Percentiles rank a stretch among this genome's conserved stretches.
These are phyloP conservation scores for Fomitiporia mediterranea DNA, from an alignment of 1,284 basidiomycete species.

Conservation along the genomic window DNA sequence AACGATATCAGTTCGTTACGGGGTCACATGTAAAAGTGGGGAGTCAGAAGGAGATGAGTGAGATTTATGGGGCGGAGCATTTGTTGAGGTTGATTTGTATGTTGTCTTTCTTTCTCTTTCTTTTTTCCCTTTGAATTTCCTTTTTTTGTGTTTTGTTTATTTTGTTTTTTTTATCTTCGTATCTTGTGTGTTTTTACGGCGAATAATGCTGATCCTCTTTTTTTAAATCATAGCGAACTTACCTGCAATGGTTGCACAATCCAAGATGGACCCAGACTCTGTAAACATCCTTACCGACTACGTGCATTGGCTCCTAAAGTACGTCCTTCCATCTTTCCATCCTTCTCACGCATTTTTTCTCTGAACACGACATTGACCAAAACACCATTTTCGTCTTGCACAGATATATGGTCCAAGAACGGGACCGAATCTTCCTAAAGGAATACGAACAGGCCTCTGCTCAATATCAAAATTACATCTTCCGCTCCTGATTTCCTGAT, in stretches of 20 bases:
- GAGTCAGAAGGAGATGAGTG: slow-evolving; percentile 81
- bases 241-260: slow-evolving; percentile 82
- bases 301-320: slow-evolving; percentile 86
- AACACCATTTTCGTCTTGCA: background rate
- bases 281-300: slow-evolving; percentile 84
- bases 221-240: slow-evolving; percentile 68
- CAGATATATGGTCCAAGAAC: slow-evolving; percentile 68
- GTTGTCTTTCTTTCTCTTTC: slow-evolving; percentile 27
- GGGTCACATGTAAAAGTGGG: slow-evolving; percentile 64
- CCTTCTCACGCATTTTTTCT: no score
- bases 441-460: slow-evolving; percentile 71
- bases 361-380: no score
- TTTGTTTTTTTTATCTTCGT: no score
- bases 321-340: slow-evolving; percentile 32
- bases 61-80: slow-evolving; percentile 94
- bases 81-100: slow-evolving; percentile 86
- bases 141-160: no score
- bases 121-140: no score
- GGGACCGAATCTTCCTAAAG: slow-evolving; percentile 59
- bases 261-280: slow-evolving; percentile 88
- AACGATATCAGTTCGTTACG: slow-evolving; percentile 73
- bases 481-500: background rate
- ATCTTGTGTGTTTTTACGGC: no score
- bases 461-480: slow-evolving; percentile 40
- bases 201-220: no score